phyloP scores from a whole-genome alignment of 305 asterid species.

The Fraxinus albicans region DNA sequence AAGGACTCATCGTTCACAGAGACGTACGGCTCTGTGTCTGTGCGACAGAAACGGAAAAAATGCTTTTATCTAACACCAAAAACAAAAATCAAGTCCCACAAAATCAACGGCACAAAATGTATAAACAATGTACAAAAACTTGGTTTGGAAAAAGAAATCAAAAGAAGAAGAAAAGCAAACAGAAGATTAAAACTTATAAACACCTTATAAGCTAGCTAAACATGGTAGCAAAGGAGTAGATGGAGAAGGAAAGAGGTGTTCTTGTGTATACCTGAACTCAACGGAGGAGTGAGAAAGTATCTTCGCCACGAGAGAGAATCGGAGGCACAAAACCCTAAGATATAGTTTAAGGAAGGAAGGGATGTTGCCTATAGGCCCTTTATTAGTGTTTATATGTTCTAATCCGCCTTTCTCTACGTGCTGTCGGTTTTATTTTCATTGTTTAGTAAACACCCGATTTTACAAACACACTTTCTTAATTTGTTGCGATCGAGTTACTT shows the following conservation, averaged over 20 bases:
- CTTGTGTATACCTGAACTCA: neutral
- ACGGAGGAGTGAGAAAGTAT: neutral
- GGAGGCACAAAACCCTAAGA: neutral
- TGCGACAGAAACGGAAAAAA: neutral
- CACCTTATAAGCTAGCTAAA: neutral
- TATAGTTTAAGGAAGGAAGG: neutral
- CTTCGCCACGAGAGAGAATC: neutral
- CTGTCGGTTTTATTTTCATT: neutral
- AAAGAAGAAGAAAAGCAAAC: neutral
- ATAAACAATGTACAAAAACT: neutral
- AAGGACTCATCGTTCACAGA: neutral
- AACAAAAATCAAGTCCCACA: neutral
- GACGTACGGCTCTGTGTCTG: neutral
- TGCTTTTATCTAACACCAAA: neutral
- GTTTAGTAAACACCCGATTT: neutral
- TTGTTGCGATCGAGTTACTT: neutral
- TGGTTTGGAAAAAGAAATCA: neutral
- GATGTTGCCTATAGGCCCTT: neutral
- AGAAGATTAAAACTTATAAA: neutral
- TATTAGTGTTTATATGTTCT: neutral
- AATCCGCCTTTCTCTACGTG: neutral
- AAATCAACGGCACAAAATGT: neutral
- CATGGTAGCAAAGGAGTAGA: neutral
- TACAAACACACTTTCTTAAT: neutral
- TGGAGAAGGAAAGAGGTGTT: neutral